Percentiles rank a stretch among this genome's conserved stretches.
phyloP scores from a whole-genome alignment of 805 yeast species.

The Cyberlindnera galapagoensis region DNA sequence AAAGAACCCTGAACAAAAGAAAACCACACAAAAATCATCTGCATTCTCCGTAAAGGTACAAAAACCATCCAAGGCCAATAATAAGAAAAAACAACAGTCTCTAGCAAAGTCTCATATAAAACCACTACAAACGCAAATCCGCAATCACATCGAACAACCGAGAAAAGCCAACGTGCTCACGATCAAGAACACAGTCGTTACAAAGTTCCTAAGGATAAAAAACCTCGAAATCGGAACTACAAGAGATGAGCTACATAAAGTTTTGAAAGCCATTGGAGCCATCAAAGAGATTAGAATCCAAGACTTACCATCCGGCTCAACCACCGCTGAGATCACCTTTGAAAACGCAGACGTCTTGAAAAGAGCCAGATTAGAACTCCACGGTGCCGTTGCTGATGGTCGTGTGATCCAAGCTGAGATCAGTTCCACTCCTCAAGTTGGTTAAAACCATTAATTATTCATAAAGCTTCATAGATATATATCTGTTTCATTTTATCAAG shows the following conservation, averaged over 20 bases:
- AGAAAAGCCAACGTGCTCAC: slow-evolving; percentile 3
- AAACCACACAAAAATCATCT: no score
- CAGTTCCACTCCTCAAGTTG: slow-evolving; percentile 14
- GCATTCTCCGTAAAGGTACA: no score
- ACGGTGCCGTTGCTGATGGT: slow-evolving; percentile 45
- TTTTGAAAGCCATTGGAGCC: slow-evolving; percentile 20
- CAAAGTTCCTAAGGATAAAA: slow-evolving; percentile 23
- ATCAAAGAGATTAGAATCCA: slow-evolving; percentile 20
- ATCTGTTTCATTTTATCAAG: no score
- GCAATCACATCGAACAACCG: neutral
- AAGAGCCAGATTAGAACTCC: slow-evolving; percentile 26
- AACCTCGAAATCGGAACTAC: slow-evolving; percentile 28
- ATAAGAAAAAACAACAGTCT: no score
- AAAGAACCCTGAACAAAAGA: no score
- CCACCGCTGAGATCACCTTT: slow-evolving; percentile 32
- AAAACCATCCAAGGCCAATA: no score
- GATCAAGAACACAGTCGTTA: slow-evolving; percentile 21
- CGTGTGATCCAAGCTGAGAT: slow-evolving; percentile 31
- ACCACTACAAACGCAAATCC: neutral
- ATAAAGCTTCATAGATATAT: no score
- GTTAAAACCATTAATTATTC: slow-evolving; percentile 5
- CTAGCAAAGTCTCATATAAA: no score
- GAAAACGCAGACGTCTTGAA: slow-evolving; percentile 24
- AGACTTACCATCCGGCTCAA: slow-evolving; percentile 34
- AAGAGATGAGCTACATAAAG: slow-evolving; percentile 26